Evolutionary conservation across 2,329 filamentous ascomycete species (phyloP).

Genomic region (Leptographium wingfieldii): DNA sequence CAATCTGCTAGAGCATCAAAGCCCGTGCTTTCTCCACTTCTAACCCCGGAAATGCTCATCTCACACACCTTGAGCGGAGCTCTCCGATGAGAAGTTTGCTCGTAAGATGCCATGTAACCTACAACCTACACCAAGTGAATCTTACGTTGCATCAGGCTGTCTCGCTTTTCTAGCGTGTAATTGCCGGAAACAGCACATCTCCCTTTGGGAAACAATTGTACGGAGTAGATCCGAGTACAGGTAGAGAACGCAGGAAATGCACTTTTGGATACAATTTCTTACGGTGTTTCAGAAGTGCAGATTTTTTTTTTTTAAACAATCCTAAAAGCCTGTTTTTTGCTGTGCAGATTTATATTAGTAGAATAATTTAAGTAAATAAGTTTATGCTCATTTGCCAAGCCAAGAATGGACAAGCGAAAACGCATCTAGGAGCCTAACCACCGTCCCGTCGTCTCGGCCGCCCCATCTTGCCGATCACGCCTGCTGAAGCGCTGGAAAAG

Average conservation of each 20-base stretch:
- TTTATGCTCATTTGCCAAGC: no score
- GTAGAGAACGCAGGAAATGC: neutral
- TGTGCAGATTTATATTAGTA: no score
- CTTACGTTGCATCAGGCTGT: neutral
- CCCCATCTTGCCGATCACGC: neutral
- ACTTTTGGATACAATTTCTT: neutral
- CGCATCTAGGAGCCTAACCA: neutral
- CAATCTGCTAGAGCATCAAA: no score
- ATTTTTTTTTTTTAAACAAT: no score
- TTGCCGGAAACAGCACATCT: neutral
- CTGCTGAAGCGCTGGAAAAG: no score
- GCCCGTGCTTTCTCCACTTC: no score
- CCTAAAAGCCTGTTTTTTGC: no score
- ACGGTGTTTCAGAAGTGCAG: no score
- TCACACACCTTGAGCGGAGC: neutral
- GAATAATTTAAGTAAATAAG: no score
- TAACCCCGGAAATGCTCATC: neutral
- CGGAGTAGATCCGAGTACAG: neutral
- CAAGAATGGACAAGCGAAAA: no score
- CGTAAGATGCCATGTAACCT: neutral
- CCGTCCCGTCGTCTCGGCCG: neutral
- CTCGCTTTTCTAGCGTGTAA: neutral
- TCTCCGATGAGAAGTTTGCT: neutral
- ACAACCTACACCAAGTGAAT: neutral
- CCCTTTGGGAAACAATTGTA: neutral